Evolutionary conservation across 2,329 filamentous ascomycete species (phyloP).

Genomic region (Fusarium abutilonis): DNA sequence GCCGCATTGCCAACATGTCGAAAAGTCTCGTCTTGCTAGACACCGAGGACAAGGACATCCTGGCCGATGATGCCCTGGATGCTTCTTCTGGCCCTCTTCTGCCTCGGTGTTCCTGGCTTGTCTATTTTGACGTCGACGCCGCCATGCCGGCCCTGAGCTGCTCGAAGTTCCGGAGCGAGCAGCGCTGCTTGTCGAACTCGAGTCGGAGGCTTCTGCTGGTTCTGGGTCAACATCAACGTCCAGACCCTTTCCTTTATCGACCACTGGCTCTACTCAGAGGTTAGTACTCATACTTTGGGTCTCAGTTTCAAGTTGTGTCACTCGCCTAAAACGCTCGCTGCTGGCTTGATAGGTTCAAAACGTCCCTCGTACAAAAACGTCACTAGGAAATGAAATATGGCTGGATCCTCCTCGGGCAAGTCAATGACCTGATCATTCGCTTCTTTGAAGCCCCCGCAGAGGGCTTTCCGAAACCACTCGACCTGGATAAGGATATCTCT

Average conservation of each 20-base stretch:
- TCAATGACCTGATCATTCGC: slow-evolving; percentile 57
- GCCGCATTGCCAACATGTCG: slow-evolving; percentile 42
- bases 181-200: slow-evolving; percentile 45
- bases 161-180: slow-evolving; percentile 33
- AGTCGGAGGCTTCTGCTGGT: slow-evolving; percentile 48
- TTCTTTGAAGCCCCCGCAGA: slow-evolving; percentile 60
- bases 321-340: slow-evolving; percentile 53
- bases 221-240: slow-evolving; percentile 40
- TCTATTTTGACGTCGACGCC: slow-evolving; percentile 28
- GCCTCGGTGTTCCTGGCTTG: slow-evolving; percentile 8
- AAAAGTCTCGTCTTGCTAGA: slow-evolving; percentile 30
- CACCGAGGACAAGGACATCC: slow-evolving; percentile 58
- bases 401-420: slow-evolving; percentile 61
- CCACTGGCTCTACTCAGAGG: slow-evolving; percentile 27
- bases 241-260: slow-evolving; percentile 57
- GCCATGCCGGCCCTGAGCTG: slow-evolving; percentile 29
- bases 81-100: slow-evolving; percentile 51
- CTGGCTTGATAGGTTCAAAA: slow-evolving; percentile 58
- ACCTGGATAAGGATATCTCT: slow-evolving; percentile 57
- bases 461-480: slow-evolving; percentile 60
- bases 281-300: slow-evolving; percentile 14
- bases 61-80: slow-evolving; percentile 56
- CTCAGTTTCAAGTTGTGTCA: slow-evolving; percentile 5
- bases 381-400: slow-evolving; percentile 62
- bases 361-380: slow-evolving; percentile 61